Evolutionary conservation across 495 filamentous ascomycete genomes (phyloP), one percentile per base, ranked within the genome.

Genomic region (Diplogelasinospora grovesii): DNA sequence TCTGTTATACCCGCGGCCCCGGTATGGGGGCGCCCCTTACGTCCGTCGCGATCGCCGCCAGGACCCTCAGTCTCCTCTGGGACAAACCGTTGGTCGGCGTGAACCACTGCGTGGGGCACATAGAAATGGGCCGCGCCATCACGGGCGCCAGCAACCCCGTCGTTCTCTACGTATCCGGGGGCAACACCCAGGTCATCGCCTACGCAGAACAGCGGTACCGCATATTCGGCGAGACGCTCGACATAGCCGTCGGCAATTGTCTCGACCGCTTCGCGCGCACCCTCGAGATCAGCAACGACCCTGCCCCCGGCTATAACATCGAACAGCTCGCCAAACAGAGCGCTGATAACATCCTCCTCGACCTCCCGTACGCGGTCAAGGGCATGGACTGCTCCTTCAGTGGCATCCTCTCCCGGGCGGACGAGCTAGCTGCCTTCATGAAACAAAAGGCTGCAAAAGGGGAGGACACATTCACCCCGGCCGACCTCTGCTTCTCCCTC

Each of bases 341-440:
- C 15, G 41, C 48, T 1, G n/a, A n/a, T n/a, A 73, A 71, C 33
- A 64, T 77, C 35, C 64, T 97, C 23, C 66, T 97, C 5, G 92
- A 97, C 44, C 70, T 98, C 21, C 93, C 92, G 3, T 98, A 98
- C 55, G 78, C 88, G 11, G 92, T 98, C 22, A 98, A 98, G 56
- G 92, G 92, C 26, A 98, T 98, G 92, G 92, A 98, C 60, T 89
- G 85, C 52, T 90, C 85, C 19, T 96, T 98, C 62, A 86, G 82
- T 4, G 92, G 92, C 3, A 93, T 98, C 38, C 64, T 98, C 16
- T 86, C 85, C 2, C 72, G 77, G 1, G 81, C 89, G 20, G 93
- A 98, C 56, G 62, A 72, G 21, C 63, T 96, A 25, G 92, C 89
- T 1, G 75, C 68, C 22, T 68, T 74, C 37, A 78, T 84, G 54